Evolutionary conservation across 352 stramenopile species (phyloP).

Genomic region (Phytophthora fragariae): DNA sequence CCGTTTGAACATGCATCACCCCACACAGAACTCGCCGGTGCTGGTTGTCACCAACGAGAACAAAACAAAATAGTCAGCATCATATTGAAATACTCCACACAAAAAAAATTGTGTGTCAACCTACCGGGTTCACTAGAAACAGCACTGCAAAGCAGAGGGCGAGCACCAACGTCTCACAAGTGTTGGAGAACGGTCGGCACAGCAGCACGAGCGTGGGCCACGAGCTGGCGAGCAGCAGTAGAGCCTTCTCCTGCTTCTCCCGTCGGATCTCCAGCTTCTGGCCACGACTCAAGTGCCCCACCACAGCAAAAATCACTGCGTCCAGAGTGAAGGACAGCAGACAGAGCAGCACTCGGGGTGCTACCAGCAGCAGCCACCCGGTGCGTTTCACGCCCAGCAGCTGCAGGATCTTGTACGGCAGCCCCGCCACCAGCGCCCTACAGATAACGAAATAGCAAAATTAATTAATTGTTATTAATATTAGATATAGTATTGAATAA

Average conservation of each 20-base stretch:
- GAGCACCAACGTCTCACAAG: slow-evolving; percentile 73
- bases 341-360: slow-evolving; percentile 70
- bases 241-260: slow-evolving; percentile 33
- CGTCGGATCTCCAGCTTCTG: slow-evolving; percentile 24
- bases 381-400: slow-evolving; percentile 47
- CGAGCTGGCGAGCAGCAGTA: slow-evolving; percentile 71
- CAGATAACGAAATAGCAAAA: slow-evolving; percentile 22
- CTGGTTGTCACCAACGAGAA: slow-evolving; percentile 26
- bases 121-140: slow-evolving; percentile 55
- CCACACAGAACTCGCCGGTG: slow-evolving; percentile 46
- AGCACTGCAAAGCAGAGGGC: slow-evolving; percentile 62
- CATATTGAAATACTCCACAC: neutral
- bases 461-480: slow-evolving; percentile 12
- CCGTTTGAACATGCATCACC: slow-evolving; percentile 55
- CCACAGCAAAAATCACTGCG: slow-evolving; percentile 47
- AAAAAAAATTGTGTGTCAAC: slow-evolving; percentile 15
- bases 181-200: slow-evolving; percentile 85
- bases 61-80: neutral
- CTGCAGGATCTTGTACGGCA: slow-evolving; percentile 60
- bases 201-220: slow-evolving; percentile 78
- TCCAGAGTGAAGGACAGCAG: slow-evolving; percentile 68
- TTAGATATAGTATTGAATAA: neutral
- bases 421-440: slow-evolving; percentile 57
- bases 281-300: slow-evolving; percentile 41
- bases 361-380: slow-evolving; percentile 57